Conservation (phyloP, 805 yeast genomes). For the Ogataea haglerorum region DNA sequence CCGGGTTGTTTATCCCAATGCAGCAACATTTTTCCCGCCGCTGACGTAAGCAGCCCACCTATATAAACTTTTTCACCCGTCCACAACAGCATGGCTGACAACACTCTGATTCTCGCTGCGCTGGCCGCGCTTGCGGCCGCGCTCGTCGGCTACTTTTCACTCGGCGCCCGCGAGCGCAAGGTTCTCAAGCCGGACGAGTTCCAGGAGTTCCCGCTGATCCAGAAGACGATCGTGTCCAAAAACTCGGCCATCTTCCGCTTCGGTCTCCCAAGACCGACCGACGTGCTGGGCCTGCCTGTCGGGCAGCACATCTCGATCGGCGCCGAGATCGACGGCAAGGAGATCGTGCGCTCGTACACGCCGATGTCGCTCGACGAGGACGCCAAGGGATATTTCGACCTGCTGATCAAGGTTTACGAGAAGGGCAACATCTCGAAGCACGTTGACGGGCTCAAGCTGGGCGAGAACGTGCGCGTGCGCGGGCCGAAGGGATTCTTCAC, state of each 20-base stretch:
- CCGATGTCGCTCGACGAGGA: slow-evolving; percentile 78
- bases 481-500: slow-evolving; percentile 92
- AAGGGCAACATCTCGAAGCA: slow-evolving; percentile 78
- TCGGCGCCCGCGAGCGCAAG: slow-evolving; percentile 33
- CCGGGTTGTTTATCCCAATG: no score
- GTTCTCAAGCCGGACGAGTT: slow-evolving; percentile 65
- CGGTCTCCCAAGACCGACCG: slow-evolving; percentile 70
- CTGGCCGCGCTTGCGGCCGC: slow-evolving; percentile 25
- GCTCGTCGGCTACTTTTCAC: slow-evolving; percentile 15
- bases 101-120: slow-evolving; percentile 16
- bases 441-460: slow-evolving; percentile 69
- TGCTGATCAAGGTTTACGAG: slow-evolving; percentile 82
- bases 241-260: slow-evolving; percentile 83
- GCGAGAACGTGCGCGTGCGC: slow-evolving; percentile 72
- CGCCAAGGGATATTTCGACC: slow-evolving; percentile 76
- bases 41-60: slow-evolving; percentile 3
- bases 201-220: slow-evolving; percentile 75
- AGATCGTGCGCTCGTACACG: slow-evolving; percentile 81
- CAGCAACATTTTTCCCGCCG: slow-evolving; percentile 7
- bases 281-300: slow-evolving; percentile 81
- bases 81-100: slow-evolving; percentile 9
- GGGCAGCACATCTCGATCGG: slow-evolving; percentile 90
- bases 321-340: slow-evolving; percentile 74
- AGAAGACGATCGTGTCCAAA: slow-evolving; percentile 71
- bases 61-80: neutral